Evolutionary conservation across 2,329 filamentous ascomycete species (phyloP).

Genomic region (Pseudogymnoascus sp.): DNA sequence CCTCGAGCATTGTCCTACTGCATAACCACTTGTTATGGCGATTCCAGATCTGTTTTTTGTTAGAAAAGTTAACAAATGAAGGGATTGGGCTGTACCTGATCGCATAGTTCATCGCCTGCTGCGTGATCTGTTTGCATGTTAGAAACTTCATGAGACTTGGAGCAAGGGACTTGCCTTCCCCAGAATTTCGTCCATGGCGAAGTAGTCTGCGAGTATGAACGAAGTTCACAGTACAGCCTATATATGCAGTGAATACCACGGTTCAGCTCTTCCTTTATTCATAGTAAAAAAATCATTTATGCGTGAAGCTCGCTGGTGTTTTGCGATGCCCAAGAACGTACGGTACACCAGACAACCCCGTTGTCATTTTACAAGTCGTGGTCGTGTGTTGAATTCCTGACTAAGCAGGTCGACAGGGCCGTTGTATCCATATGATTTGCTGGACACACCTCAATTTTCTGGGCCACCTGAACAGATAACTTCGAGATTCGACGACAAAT

Average conservation of each 20-base stretch:
- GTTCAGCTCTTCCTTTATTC: neutral
- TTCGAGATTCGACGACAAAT: neutral
- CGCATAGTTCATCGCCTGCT: conserved; percentile 68
- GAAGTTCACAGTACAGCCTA: neutral
- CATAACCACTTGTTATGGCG: conserved; percentile 74
- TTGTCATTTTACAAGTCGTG: neutral
- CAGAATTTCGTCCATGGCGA: conserved; percentile 39
- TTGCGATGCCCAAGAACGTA: neutral
- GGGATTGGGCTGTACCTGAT: conserved; percentile 39
- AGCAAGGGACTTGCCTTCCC: conserved; percentile 40
- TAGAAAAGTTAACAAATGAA: neutral
- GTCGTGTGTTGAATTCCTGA: conserved; percentile 4
- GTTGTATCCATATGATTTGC: conserved; percentile 5
- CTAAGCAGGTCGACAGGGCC: neutral
- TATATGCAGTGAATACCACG: neutral
- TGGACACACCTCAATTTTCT: conserved; percentile 6
- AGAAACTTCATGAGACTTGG: neutral
- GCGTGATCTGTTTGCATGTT: conserved; percentile 43
- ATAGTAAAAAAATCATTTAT: conserved; percentile 5
- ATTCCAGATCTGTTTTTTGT: conserved; percentile 56
- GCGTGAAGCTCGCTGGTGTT: neutral
- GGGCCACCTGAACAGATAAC: conserved; percentile 4
- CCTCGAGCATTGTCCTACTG: conserved; percentile 71
- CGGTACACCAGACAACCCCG: conserved; percentile 4
- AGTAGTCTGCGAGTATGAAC: neutral